Evolutionary conservation across 257 asterid species (phyloP).

Genomic region (Vinca minor): DNA sequence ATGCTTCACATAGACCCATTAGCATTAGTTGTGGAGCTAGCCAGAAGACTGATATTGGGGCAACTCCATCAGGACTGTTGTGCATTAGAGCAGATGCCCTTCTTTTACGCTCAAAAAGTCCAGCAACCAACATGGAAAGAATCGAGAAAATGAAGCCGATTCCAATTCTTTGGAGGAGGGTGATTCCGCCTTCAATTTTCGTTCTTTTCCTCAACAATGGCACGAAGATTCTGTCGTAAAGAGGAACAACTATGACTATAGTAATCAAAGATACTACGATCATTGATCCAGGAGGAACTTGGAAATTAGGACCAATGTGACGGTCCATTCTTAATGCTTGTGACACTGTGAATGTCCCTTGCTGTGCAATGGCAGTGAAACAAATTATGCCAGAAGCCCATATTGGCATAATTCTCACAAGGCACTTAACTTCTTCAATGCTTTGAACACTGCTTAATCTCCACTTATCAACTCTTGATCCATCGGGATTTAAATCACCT

Average conservation of each 20-base stretch:
- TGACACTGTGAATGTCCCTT: constrained; percentile 58
- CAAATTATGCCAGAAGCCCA: constrained; percentile 80
- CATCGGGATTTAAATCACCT: constrained; percentile 36
- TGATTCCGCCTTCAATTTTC: constrained; percentile 60
- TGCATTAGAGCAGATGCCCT: too few relatives aligned
- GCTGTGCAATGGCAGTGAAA: constrained; percentile 61
- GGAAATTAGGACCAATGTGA: constrained; percentile 49
- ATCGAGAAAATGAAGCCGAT: constrained; percentile 61
- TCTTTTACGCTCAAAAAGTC: constrained; percentile 48
- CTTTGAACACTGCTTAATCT: too few relatives aligned
- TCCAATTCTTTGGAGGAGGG: constrained; percentile 71
- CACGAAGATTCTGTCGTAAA: constrained; percentile 58
- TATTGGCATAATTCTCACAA: constrained; percentile 51
- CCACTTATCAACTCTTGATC: constrained; percentile 23
- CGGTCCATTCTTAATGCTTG: constrained; percentile 80
- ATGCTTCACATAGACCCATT: constrained; percentile 90
- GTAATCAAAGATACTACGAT: constrained; percentile 59
- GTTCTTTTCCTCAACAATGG: constrained; percentile 44
- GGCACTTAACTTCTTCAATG: constrained; percentile 77
- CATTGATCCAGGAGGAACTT: constrained; percentile 60
- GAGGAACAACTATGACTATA: constrained; percentile 56
- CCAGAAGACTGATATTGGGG: constrained; percentile 65
- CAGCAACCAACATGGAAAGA: constrained; percentile 63
- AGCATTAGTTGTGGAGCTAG: constrained; percentile 76
- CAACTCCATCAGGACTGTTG: constrained; percentile 28